phyloP scores from a whole-genome alignment of 1,139 yeast genomes.

The Yamadazyma conglobata region DNA sequence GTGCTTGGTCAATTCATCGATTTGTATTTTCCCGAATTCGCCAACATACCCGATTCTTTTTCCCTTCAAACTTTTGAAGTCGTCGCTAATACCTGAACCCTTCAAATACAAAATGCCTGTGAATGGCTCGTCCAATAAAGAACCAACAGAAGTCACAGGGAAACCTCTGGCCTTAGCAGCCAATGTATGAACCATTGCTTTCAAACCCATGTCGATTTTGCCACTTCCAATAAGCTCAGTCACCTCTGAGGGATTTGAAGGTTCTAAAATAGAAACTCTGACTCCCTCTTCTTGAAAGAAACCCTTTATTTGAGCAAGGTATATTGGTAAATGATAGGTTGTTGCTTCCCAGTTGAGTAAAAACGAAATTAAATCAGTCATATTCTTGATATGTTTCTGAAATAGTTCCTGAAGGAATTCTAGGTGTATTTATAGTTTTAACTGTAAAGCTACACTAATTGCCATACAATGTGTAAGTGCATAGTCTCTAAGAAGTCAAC shows the following conservation, averaged over 20 bases:
- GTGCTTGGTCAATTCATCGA: constrained; percentile 54
- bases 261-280: constrained; percentile 52
- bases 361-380: constrained; percentile 30
- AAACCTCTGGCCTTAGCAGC: constrained; percentile 60
- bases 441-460: no score
- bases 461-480: no score
- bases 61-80: constrained; percentile 51
- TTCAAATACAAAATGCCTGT: constrained; percentile 53
- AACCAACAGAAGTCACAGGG: constrained; percentile 55
- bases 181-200: constrained; percentile 59
- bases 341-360: constrained; percentile 57
- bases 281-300: constrained; percentile 49
- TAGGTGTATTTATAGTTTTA: no score
- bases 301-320: constrained; percentile 49
- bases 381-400: no score
- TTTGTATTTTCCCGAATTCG: constrained; percentile 57
- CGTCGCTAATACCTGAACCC: constrained; percentile 49
- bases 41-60: constrained; percentile 57
- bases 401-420: no score
- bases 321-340: constrained; percentile 55
- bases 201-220: constrained; percentile 56
- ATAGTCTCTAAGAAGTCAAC: no score
- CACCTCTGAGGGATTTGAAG: constrained; percentile 57
- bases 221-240: constrained; percentile 57
- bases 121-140: constrained; percentile 55